A percentile compares a stretch with the other conserved stretches of the same genome.
Evolutionary conservation across 306 rosid genomes (phyloP).

Genomic region (Begonia peltatifolia): DNA sequence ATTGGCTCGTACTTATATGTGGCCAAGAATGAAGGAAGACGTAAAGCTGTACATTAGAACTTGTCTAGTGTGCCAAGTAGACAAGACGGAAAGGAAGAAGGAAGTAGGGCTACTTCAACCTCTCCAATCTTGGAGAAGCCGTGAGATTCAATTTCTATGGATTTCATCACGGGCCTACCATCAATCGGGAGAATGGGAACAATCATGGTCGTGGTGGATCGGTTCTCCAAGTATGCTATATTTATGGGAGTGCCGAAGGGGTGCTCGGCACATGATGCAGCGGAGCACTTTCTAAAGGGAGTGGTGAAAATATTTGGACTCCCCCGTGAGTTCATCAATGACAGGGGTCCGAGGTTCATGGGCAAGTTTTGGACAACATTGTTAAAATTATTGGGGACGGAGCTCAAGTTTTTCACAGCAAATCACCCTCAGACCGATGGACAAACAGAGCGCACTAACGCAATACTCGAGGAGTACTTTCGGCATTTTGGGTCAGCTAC

Average conservation of each 20-base stretch:
- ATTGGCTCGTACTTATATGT: neutral
- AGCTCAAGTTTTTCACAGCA: too few relatives aligned
- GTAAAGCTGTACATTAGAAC: neutral
- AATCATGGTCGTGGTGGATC: neutral
- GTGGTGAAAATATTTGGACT: neutral
- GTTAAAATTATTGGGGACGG: neutral
- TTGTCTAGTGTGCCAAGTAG: neutral
- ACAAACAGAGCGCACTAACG: neutral
- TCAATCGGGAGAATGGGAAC: neutral
- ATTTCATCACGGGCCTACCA: conserved; percentile 5
- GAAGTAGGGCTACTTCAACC: neutral
- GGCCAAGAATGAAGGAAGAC: neutral
- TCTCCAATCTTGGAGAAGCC: neutral
- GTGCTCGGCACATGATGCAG: neutral
- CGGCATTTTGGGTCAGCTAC: neutral
- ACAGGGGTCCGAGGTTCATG: neutral
- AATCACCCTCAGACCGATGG: too few relatives aligned
- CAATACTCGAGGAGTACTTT: neutral
- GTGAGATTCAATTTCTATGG: neutral
- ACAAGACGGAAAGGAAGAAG: neutral
- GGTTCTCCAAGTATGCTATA: neutral
- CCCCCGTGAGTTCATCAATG: neutral
- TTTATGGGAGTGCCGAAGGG: neutral
- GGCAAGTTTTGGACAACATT: neutral
- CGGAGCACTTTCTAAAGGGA: neutral